Base-by-base conservation (phyloP, 2,329 filamentous ascomycete species). In the Penicillium polonicum region DNA sequence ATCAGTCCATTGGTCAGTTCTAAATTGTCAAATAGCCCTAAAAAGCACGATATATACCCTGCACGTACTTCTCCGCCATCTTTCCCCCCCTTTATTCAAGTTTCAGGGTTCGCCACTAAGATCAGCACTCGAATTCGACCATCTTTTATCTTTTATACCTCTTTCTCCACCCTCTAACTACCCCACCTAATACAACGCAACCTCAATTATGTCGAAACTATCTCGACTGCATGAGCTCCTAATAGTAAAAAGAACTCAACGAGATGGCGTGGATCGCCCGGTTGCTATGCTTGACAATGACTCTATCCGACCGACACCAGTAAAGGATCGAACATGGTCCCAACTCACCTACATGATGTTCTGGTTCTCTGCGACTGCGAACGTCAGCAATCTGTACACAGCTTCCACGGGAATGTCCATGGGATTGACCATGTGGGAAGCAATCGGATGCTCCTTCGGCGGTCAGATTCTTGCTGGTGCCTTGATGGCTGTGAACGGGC, bases 361-460 rank as follows among this genome's bases (percentile, higher is more conserved):
- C 58, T 79, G 77, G 77, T 78, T 79, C 62, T 75, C 75, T 10
- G 60, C 64, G 9, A 63, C 68, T 8, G 73, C 73, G 31, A 75
- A 75, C 23, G 74, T 76, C 5, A 72, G 72, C 25, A 74, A 73
- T 55, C 71, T 75, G 67, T 76, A 79, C 65, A 68, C 73, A 15
- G 72, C 72, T 2, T 73, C 72, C 6, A 72, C 76, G 5, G 76
- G 72, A 2, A 73, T 77, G 62, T 68, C 77, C 2, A 60, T 77
- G 9, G 80, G 80, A 10, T 67, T 83, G 23, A 77, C 73, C 41
- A 80, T 81, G 74, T 83, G 80, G 80, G 79, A 82, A 62, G 74
- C 75, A 15, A 58, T 82, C 29, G 77, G 65, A 46, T 73, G 76
- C 66, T 65, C 72, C 43, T 65, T 76, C 31, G 76, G 71, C 5